Percentiles rank a stretch among this genome's conserved stretches.
Evolutionary conservation across 352 stramenopile genomes (phyloP).

Genomic region (Globisporangium uncinulatum): DNA sequence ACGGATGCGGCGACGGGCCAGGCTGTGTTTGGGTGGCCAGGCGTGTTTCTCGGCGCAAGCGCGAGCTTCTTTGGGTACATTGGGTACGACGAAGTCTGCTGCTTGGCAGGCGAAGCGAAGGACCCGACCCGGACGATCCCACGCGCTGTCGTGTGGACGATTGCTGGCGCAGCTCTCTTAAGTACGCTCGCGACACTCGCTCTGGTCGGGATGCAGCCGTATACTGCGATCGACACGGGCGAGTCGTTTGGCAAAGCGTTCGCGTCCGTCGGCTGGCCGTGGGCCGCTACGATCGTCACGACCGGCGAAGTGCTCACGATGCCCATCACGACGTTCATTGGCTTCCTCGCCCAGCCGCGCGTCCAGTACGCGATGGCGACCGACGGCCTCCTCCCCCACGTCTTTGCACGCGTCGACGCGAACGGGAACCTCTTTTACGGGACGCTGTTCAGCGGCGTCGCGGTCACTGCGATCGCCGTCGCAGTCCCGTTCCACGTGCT

Average conservation of each 20-base stretch:
- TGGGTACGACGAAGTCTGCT: constrained; percentile 96
- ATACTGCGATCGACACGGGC: constrained; percentile 68
- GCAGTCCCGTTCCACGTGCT: constrained; percentile 84
- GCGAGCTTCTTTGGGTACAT: constrained; percentile 96
- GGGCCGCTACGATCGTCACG: constrained; percentile 82
- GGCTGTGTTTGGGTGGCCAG: constrained; percentile 58
- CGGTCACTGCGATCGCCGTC: constrained; percentile 47
- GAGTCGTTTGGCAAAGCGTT: constrained; percentile 77
- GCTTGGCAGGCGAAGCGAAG: constrained; percentile 85
- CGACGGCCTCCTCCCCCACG: constrained; percentile 88
- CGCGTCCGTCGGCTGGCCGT: constrained; percentile 44
- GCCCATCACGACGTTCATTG: constrained; percentile 94
- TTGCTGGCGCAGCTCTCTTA: constrained; percentile 76
- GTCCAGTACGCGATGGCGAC: constrained; percentile 90
- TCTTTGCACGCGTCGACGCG: constrained; percentile 74
- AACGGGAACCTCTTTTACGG: constrained; percentile 72
- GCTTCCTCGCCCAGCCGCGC: constrained; percentile 91
- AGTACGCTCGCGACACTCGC: constrained; percentile 87
- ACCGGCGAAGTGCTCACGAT: constrained; percentile 93
- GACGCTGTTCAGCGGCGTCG: constrained; percentile 52
- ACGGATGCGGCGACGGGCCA: constrained; percentile 20
- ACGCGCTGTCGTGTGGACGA: constrained; percentile 84
- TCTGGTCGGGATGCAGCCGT: constrained; percentile 91
- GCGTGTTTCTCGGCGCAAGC: constrained; percentile 86
- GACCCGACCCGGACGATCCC: constrained; percentile 86